phyloP scores from a whole-genome alignment of 805 yeast species.

The Sugiyamaella mastotermitis region DNA sequence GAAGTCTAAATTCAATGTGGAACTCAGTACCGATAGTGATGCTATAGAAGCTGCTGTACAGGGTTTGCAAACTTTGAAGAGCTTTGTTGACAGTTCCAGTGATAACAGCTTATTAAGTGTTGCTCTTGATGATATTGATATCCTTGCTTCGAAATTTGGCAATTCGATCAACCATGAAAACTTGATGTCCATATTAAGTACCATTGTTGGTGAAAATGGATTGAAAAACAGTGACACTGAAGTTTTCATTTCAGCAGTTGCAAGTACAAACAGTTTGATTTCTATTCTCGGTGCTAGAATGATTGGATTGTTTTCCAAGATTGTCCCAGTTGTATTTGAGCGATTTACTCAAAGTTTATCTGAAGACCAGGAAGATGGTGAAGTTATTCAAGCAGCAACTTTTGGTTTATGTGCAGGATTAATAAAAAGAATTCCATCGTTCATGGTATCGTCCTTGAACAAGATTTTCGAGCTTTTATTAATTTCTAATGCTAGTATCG shows the following conservation, averaged over 20 bases:
- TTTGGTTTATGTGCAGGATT: conserved; percentile 67
- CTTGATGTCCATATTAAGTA: conserved; percentile 43
- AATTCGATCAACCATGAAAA: conserved; percentile 34
- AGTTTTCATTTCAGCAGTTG: conserved; percentile 64
- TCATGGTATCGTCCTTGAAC: conserved; percentile 62
- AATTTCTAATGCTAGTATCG: conserved; percentile 27
- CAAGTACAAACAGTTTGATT: conserved; percentile 63
- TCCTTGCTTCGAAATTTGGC: conserved; percentile 60
- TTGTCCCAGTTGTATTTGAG: conserved; percentile 66
- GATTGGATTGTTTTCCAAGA: conserved; percentile 78
- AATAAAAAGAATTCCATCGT: conserved; percentile 79
- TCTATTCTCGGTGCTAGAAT: conserved; percentile 77
- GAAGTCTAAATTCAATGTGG: conserved; percentile 62
- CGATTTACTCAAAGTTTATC: conserved; percentile 43
- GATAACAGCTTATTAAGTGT: conserved; percentile 53
- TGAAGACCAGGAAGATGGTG: conserved; percentile 25
- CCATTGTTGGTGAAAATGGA: conserved; percentile 49
- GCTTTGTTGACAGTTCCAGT: conserved; percentile 14
- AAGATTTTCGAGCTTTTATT: conserved; percentile 52
- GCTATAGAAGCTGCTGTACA: conserved; percentile 47
- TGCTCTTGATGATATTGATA: conserved; percentile 60
- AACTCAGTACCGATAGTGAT: conserved; percentile 45
- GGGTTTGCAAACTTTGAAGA: conserved; percentile 12
- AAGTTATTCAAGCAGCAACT: conserved; percentile 60
- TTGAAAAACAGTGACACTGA: conserved; percentile 52